Evolutionary conservation across 2,329 filamentous ascomycete genomes (phyloP).

Genomic region (Cladosporium colombiae): DNA sequence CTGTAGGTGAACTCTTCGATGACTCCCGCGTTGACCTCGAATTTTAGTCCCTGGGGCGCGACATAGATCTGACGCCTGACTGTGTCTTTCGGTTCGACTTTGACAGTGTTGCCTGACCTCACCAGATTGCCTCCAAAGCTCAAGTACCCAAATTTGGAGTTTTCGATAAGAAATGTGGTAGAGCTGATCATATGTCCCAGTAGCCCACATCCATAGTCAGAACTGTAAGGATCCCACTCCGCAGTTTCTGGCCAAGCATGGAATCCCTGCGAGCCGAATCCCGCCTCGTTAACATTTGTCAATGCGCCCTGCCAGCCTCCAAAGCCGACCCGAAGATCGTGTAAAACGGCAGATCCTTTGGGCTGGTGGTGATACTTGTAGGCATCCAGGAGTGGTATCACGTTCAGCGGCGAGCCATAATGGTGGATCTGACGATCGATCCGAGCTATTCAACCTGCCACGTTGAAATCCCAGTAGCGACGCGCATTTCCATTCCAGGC

Average conservation of each 20-base stretch:
- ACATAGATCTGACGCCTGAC: slow-evolving; percentile 53
- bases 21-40: slow-evolving; percentile 48
- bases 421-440: slow-evolving; percentile 59
- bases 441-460: slow-evolving; percentile 44
- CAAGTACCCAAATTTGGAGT: slow-evolving; percentile 49
- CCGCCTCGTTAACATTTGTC: slow-evolving; percentile 57
- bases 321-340: slow-evolving; percentile 57
- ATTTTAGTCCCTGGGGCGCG: slow-evolving; percentile 46
- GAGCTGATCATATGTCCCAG: slow-evolving; percentile 54
- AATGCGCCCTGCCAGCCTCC: slow-evolving; percentile 56
- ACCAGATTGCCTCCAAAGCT: slow-evolving; percentile 52
- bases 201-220: slow-evolving; percentile 60
- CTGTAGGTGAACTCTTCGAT: slow-evolving; percentile 44
- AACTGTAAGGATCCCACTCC: slow-evolving; percentile 58
- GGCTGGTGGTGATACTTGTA: slow-evolving; percentile 49
- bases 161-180: slow-evolving; percentile 52
- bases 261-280: slow-evolving; percentile 58
- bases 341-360: slow-evolving; percentile 40
- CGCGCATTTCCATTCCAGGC: slow-evolving; percentile 64
- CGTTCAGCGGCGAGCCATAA: slow-evolving; percentile 61
- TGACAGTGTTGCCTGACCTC: slow-evolving; percentile 29
- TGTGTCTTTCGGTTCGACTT: slow-evolving; percentile 48
- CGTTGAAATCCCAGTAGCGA: slow-evolving; percentile 62
- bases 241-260: slow-evolving; percentile 59
- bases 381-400: slow-evolving; percentile 55